A percentile compares a stretch with the other conserved stretches of the same genome.
Evolutionary conservation across 2,329 filamentous ascomycete species (phyloP).

Genomic region (Tolypocladium endophyticum): DNA sequence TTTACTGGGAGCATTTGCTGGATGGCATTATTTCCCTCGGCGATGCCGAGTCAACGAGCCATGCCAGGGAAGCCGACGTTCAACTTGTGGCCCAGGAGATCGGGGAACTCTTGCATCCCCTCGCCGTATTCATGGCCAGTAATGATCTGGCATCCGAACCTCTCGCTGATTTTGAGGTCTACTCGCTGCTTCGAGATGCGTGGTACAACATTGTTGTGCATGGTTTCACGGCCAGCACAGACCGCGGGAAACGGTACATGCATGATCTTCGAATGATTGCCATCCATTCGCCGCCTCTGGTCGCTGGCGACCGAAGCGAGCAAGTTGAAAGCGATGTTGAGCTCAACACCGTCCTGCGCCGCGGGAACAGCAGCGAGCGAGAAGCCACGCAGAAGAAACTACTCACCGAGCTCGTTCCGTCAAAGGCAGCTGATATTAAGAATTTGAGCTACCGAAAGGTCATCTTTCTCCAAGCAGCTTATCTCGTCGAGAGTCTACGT

Average conservation of each 20-base stretch:
- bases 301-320: slow-evolving; percentile 80
- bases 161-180: slow-evolving; percentile 54
- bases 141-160: slow-evolving; percentile 43
- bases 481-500: slow-evolving; percentile 79
- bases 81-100: slow-evolving; percentile 82
- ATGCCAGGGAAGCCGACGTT: slow-evolving; percentile 65
- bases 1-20: slow-evolving; percentile 75
- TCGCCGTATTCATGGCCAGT: slow-evolving; percentile 72
- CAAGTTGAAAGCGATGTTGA: slow-evolving; percentile 94
- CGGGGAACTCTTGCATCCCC: slow-evolving; percentile 71
- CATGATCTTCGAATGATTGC: slow-evolving; percentile 77
- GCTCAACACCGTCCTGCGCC: slow-evolving; percentile 82
- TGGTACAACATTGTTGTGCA: slow-evolving; percentile 99
- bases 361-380: slow-evolving; percentile 73
- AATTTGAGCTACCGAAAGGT: slow-evolving; percentile 79
- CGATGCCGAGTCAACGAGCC: slow-evolving; percentile 66
- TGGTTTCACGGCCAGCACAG: slow-evolving; percentile 69
- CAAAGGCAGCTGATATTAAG: slow-evolving; percentile 68
- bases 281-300: slow-evolving; percentile 74
- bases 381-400: slow-evolving; percentile 71
- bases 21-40: slow-evolving; percentile 86
- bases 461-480: slow-evolving; percentile 84
- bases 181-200: slow-evolving; percentile 71
- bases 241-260: slow-evolving; percentile 60
- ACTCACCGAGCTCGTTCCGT: slow-evolving; percentile 63